These are phyloP conservation scores for Penstemon barbatus DNA, from an alignment of 257 asterid genomes.

Conservation along the genomic window DNA sequence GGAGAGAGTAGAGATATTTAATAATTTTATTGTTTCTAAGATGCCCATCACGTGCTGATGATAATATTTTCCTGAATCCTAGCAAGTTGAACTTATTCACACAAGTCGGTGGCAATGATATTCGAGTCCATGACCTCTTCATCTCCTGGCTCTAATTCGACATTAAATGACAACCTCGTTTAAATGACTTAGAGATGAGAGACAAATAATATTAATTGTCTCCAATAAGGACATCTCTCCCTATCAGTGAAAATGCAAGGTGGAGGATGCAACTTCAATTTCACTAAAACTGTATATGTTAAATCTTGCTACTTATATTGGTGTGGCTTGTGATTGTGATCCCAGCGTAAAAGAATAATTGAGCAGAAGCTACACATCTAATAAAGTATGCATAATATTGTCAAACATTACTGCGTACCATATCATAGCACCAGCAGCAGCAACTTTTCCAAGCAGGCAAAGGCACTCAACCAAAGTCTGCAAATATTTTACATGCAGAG, in stretches of 20 bases:
- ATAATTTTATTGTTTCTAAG: too few species aligned
- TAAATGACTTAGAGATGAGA: too few species aligned
- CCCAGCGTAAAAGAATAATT: slow-evolving; percentile 4
- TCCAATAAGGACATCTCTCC: neutral
- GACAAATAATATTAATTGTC: too few species aligned
- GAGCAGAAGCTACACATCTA: slow-evolving; percentile 24
- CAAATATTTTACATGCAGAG: slow-evolving; percentile 87
- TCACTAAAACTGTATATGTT: slow-evolving; percentile 5
- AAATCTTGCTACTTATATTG: neutral
- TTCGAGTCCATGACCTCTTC: too few species aligned
- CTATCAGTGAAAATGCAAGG: slow-evolving; percentile 11
- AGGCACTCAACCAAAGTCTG: slow-evolving; percentile 97
- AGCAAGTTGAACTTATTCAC: too few species aligned
- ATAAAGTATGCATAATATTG: slow-evolving; percentile 17
- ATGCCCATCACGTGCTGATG: too few species aligned
- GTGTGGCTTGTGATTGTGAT: neutral
- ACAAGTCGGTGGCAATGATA: too few species aligned
- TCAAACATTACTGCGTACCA: slow-evolving; percentile 59
- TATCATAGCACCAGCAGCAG: slow-evolving; percentile 97
- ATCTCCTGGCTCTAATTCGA: too few species aligned
- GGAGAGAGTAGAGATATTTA: too few species aligned
- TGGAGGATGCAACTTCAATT: slow-evolving; percentile 4
- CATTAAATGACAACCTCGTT: too few species aligned
- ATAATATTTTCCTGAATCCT: too few species aligned
- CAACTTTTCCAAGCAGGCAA: slow-evolving; percentile 97